A percentile compares a stretch with the other conserved stretches of the same genome.
Evolutionary conservation across 805 yeast species (phyloP).

Genomic region (Metschnikowia anglica): DNA sequence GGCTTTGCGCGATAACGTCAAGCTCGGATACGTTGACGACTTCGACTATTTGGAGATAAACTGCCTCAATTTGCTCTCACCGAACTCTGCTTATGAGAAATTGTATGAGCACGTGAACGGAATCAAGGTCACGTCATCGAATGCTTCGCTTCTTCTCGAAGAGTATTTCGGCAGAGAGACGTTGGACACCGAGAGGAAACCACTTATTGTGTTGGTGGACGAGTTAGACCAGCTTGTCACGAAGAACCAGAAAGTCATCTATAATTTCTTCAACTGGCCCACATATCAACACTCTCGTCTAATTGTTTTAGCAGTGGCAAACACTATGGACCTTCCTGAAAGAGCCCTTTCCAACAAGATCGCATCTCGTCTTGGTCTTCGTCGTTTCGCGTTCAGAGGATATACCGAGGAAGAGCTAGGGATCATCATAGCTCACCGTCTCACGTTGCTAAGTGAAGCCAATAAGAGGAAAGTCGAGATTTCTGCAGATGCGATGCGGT

Average conservation of each 20-base stretch:
- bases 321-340: conserved; percentile 97
- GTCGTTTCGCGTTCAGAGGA: conserved; percentile 85
- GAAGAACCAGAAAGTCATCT: conserved; percentile 79
- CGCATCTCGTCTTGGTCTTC: conserved; percentile 85
- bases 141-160: conserved; percentile 68
- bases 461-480: conserved; percentile 46
- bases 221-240: conserved; percentile 92
- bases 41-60: conserved; percentile 86
- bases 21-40: conserved; percentile 27
- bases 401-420: conserved; percentile 79
- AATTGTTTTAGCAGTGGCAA: conserved; percentile 90
- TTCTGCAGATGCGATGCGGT: conserved; percentile 76
- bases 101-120: conserved; percentile 77
- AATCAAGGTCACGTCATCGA: conserved; percentile 53
- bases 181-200: conserved; percentile 33
- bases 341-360: conserved; percentile 82
- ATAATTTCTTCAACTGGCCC: conserved; percentile 98
- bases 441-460: conserved; percentile 45
- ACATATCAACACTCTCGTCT: conserved; percentile 74
- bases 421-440: conserved; percentile 68
- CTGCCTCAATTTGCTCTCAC: conserved; percentile 80
- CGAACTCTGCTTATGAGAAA: conserved; percentile 77
- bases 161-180: conserved; percentile 48
- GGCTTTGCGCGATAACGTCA: conserved; percentile 49
- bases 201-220: conserved; percentile 79